Conservation (phyloP, 108 stramenopile species). For the Cyclotella baltica region DNA sequence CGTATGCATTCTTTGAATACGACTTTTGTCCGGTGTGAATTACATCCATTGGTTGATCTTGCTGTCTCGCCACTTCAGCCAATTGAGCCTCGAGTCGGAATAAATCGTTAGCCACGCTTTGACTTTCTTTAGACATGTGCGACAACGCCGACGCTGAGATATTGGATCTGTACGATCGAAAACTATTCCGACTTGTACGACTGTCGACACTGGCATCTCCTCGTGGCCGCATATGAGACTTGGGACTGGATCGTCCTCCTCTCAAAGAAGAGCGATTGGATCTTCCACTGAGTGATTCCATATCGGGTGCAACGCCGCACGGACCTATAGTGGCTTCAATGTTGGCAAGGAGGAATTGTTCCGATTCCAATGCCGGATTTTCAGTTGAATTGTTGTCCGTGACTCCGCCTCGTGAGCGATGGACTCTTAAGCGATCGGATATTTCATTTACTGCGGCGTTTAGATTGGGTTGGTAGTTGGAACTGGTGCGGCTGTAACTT, state of each 20-base stretch:
- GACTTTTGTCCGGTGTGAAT: background rate
- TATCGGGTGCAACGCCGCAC: constrained; percentile 48
- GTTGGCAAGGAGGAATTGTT: constrained; percentile 51
- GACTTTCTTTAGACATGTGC: constrained; percentile 44
- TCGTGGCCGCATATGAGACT: constrained; percentile 16
- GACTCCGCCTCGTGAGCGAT: background rate
- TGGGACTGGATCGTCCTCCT: constrained; percentile 16
- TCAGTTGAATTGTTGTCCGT: background rate
- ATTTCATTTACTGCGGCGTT: constrained; percentile 17
- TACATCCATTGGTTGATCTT: constrained; percentile 8
- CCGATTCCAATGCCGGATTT: constrained; percentile 6
- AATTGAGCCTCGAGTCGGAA: constrained; percentile 51
- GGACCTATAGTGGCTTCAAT: constrained; percentile 54
- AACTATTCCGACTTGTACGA: constrained; percentile 39
- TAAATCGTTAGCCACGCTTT: constrained; percentile 46
- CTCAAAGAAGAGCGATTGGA: constrained; percentile 8
- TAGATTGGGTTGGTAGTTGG: constrained; percentile 14
- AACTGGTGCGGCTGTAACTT: background rate
- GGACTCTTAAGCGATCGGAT: constrained; percentile 7
- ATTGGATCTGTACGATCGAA: constrained; percentile 41
- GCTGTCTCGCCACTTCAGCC: constrained; percentile 40
- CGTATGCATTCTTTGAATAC: background rate
- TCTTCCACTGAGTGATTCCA: constrained; percentile 51
- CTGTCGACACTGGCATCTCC: constrained; percentile 49
- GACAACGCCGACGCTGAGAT: constrained; percentile 33